Evolutionary conservation across 257 asterid species (phyloP), one percentile per base, ranked within the genome.

Genomic region (Solanum verrucosum): DNA sequence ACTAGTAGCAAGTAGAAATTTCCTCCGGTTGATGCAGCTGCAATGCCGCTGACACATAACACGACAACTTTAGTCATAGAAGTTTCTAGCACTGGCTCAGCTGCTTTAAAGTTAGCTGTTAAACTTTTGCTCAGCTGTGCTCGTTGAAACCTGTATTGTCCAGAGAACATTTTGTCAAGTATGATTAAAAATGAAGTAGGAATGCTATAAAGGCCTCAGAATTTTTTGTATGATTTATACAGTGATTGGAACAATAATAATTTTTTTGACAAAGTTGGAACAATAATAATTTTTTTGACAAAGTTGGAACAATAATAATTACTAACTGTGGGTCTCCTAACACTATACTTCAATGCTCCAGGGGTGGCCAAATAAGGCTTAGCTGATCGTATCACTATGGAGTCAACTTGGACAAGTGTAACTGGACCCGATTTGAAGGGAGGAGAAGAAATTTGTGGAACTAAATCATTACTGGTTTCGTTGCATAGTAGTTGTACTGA

Each of bases 111-210:
- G 31, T 81, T 67, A 92, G 91, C 86, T 91, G 90, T 33, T 87
- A 89, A 91, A 86, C 88, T 92, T 92, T 77, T 92, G 93, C 49
- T 89, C 94, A 25, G 52, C 20, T 10, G 90, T 87, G 91, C 90
- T 90, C 31, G 90, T 81, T 37, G 91, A 88, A 31, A 91, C 93
- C 94, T 92, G 91, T 77, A 33, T 25, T 31, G 12, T 52, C 37
- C 85, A 65, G 34, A 25, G 20, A 72, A 75, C 44, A 33, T 49
- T 46, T 29, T 4, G 42, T 73, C 56, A 83, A 71, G 29, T 77
- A 42, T 14, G 31, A 33, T 27, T 44, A 29, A 44, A 27, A 52
- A 33, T 21, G 67, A 38, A 60, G 42, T 34, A 5, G 65, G 85
- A 42, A 40, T 56, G 85, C 85, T 81, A 44, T 46, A 46, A 81